These are phyloP conservation scores for Colletotrichum musicola DNA, from an alignment of 2,329 filamentous ascomycete species.

Conservation along the genomic window DNA sequence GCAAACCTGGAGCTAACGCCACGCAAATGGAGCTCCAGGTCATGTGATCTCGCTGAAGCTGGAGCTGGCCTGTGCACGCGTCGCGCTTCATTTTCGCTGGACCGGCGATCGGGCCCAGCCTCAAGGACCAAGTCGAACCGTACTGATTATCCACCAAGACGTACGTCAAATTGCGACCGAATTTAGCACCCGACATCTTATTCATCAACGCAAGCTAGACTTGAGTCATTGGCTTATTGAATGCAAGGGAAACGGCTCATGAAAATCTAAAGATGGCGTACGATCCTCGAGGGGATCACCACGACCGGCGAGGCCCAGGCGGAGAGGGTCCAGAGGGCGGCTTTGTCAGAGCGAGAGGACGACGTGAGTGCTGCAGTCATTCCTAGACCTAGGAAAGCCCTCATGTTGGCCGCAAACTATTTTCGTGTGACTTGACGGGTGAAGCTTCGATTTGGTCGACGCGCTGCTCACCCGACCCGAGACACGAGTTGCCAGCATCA, in stretches of 20 bases:
- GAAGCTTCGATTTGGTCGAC: not conserved
- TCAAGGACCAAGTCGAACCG: not conserved
- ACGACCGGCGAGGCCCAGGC: constrained; percentile 51
- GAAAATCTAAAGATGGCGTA: constrained; percentile 60
- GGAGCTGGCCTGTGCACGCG: constrained; percentile 31
- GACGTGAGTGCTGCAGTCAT: constrained; percentile 55
- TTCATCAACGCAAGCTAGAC: constrained; percentile 5
- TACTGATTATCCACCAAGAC: constrained; percentile 10
- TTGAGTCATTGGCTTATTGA: not conserved
- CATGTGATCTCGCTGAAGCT: constrained; percentile 26
- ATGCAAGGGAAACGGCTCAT: constrained; percentile 14
- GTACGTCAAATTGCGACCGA: constrained; percentile 10
- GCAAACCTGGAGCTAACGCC: too few species aligned
- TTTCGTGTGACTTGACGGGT: not conserved
- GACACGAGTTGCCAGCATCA: not conserved
- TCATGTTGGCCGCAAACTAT: too few species aligned
- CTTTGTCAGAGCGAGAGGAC: constrained; percentile 63
- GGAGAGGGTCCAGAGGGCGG: constrained; percentile 57
- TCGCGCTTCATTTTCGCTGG: constrained; percentile 34
- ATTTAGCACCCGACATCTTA: not conserved
- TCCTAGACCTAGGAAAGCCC: too few species aligned
- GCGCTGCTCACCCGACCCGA: not conserved
- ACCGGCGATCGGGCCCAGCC: constrained; percentile 22
- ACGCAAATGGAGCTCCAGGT: not conserved
- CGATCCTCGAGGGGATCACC: constrained; percentile 65